Base-by-base conservation (phyloP, 495 filamentous ascomycete genomes). In the Staphylotrichum longicolle region DNA sequence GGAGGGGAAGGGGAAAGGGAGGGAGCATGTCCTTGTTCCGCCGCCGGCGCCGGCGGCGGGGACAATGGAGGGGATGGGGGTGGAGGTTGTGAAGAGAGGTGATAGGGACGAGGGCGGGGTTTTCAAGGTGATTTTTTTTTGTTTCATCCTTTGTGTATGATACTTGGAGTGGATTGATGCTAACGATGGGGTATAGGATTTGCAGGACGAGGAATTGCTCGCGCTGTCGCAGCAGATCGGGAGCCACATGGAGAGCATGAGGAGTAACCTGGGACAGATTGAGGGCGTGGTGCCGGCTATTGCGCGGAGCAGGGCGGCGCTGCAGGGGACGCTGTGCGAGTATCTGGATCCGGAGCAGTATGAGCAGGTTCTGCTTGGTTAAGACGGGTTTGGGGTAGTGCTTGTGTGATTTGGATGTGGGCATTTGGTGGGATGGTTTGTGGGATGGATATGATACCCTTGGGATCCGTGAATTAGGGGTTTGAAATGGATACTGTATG, bases 211-310 rank as follows among this genome's bases (percentile, higher is more conserved):
- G 15, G 75, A 77, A 12, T 55, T 80, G 37, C 34, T 70, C 2
- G 68, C 60, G 15, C 56, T 82, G 14, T 74, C 77, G 4, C 68
- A 68, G 46, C 79, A 79, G 66, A 69, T 80, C 47, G 73, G 69
- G 4, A 77, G 56, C 55, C 78, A 80, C 57, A 78, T 82, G 77
- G 75, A 80, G 63, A 80, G 67, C 79, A 86, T 80, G 85, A 83
- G 71, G 72, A 83, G 66, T 77, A 88, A 78, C 68, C 80, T 77
- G 71, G 82, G 71, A 46, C 78, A 80, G 69, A 74, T 80, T 30
- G 75, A 79, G 1, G 79, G 76, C 0, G 70, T 81, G 20, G 60
- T 76, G 48, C 76, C 75, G 6, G 72, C 72, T 5, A 74, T 80
- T 20, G 67, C 63, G 48, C 73, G 69, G 63, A 77, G 65, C 74